These are phyloP conservation scores for Schrenkiella parvula DNA, from an alignment of 345 rosid genomes.

Conservation along the genomic window DNA sequence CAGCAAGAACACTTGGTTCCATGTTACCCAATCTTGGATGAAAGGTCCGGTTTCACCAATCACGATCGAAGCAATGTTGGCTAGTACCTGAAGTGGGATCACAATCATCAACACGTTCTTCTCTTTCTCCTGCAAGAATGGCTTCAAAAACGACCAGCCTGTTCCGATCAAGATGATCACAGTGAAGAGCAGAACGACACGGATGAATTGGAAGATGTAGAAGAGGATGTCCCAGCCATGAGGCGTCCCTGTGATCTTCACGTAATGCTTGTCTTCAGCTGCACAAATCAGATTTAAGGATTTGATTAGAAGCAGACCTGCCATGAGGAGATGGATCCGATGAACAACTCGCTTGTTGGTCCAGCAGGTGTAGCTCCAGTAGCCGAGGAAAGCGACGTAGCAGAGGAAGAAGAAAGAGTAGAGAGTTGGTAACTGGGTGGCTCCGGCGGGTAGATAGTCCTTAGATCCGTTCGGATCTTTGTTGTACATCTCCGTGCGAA, in stretches of 20 bases:
- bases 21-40: slow-evolving; percentile 81
- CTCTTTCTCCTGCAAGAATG: slow-evolving; percentile 92
- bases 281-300: slow-evolving; percentile 87
- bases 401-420: slow-evolving; percentile 50
- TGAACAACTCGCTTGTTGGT: slow-evolving; percentile 53
- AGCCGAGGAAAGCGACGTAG: slow-evolving; percentile 53
- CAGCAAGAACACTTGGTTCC: slow-evolving; percentile 89
- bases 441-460: slow-evolving; percentile 78
- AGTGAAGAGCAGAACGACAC: slow-evolving; percentile 81
- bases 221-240: slow-evolving; percentile 96
- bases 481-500: slow-evolving; percentile 69
- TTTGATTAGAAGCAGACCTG: slow-evolving; percentile 67
- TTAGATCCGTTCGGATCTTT: slow-evolving; percentile 52
- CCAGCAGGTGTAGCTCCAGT: slow-evolving; percentile 61
- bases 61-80: slow-evolving; percentile 83
- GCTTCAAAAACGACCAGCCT: slow-evolving; percentile 97
- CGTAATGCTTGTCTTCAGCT: slow-evolving; percentile 81
- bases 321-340: slow-evolving; percentile 88
- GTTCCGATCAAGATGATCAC: slow-evolving; percentile 95
- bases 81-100: slow-evolving; percentile 91
- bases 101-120: slow-evolving; percentile 96
- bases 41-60: slow-evolving; percentile 95
- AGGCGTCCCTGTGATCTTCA: slow-evolving; percentile 87
- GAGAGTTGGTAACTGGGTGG: slow-evolving; percentile 68
- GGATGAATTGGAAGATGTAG: slow-evolving; percentile 83